Base-by-base conservation (phyloP, 306 rosid genomes). In the Quercus parvula region DNA sequence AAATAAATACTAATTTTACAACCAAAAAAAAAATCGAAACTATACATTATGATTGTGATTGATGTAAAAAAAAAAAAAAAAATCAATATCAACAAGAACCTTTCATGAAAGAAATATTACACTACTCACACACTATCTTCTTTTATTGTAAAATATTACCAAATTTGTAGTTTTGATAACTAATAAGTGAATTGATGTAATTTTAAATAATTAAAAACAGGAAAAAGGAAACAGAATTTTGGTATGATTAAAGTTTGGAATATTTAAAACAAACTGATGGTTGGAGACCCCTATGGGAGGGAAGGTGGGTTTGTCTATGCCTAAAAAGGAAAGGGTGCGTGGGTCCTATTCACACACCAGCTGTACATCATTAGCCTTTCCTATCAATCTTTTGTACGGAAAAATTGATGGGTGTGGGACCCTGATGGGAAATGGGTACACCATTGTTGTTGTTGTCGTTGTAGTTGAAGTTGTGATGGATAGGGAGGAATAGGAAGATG, bases 261-360 rank as follows among this genome's bases (percentile, higher is more conserved):
- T 14, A 49, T 33, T 28, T 9, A 79, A 63, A 54, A 75, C 31
- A 18, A 41, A 31, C 66, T 71, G 56, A 63, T 51, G 75, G 46
- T 22, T 69, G 22, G 49, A 56, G 74, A 56, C 64, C 78, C 38
- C n/a, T 27, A 56, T 38, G 77, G 75, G 75, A 30, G 74, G 52
- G 76, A 70, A 74, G 71, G 73, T 44, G 62, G 17, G 66, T 38
- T 75, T 71, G 71, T 83, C 71, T 67, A 75, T 86, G 66, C 89
- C 83, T 28, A 78, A 86, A 81, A 77, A 22, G 82, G 89, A 83
- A 86, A 83, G 27, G 28, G 52, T 30, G 28, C 41, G 75, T 19
- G 33, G 8, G 11, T 6, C 35, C 69, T 5, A 63, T 1, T 22
- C 6, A 11, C 68, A 22, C 71, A 66, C 59, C 75, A 86, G 83